Base-by-base conservation (phyloP, 139 green algal genomes). In the Coelastrella sp. region DNA sequence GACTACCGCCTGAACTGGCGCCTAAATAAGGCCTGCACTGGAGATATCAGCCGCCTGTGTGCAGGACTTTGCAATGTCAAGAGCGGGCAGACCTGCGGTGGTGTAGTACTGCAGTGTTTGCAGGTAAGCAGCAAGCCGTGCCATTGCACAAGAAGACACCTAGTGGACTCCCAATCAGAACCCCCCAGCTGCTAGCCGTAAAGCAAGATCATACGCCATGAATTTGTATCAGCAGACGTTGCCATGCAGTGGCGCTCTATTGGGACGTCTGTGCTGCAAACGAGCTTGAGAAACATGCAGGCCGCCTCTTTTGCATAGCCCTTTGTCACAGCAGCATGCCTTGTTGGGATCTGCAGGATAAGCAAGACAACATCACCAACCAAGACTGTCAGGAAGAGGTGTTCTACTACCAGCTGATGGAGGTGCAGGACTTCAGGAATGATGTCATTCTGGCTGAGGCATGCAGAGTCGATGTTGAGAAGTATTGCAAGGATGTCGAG, bases 1-100 rank as follows among this genome's bases (percentile, higher is more conserved):
- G 95, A 98, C 87, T 98, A 96, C 91, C 91, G 95, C 37, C 88
- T 98, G 2, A 98, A 98, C 87, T 97, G 91, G 83, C 92, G 96
- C 15, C 91, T 98, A 2, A 91, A 91, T 43, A 87, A 93, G 30
- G 94, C 95, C 0, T 98, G 96, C 87, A 85, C 93, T 30, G 50
- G n/a, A 0, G 95, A 98, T 84, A 93, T 98, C 34, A 41, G 87
- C 5, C 73, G 79, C 37, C 88, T 97, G 25, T 98, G 95, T 90
- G 27, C 43, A 27, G 88, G 89, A n/a, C 62, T 88, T 66, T 97
- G 95, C 91, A 91, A 79, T 83, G 68, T 38, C 25, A 41, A 53
- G 57, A 43, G 40, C 4, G 53, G 53, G 35, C 60, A 92, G 34
- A 83, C 85, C 2, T 98, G 95, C 74, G 91, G 92, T 6, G 95